Evolutionary conservation across 768 basidiomycete genomes (phyloP).

Genomic region (Collybiopsis confluens): DNA sequence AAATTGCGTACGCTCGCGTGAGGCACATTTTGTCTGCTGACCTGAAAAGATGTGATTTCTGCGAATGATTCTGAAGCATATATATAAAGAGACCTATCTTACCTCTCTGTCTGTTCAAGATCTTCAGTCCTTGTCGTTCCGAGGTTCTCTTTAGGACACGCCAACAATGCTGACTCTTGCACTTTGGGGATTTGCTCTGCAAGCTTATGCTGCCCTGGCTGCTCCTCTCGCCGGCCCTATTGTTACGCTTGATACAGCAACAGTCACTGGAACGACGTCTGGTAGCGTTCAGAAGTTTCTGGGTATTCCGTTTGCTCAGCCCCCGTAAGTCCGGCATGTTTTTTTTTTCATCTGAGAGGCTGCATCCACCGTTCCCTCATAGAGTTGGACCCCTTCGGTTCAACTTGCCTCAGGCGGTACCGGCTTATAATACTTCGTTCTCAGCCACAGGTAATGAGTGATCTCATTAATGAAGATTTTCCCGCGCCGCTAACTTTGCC

Average conservation of each 20-base stretch:
- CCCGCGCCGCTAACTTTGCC: too few relatives aligned
- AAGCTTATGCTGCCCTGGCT: not conserved
- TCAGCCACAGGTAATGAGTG: conserved; percentile 27
- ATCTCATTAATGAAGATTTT: too few relatives aligned
- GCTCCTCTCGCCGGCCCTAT: conserved; percentile 19
- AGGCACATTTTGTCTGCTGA: too few relatives aligned
- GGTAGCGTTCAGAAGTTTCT: conserved; percentile 35
- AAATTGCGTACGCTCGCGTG: too few relatives aligned
- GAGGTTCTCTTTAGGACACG: not conserved
- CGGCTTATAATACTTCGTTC: conserved; percentile 29
- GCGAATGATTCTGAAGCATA: too few relatives aligned
- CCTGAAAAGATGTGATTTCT: too few relatives aligned
- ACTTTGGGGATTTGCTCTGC: not conserved
- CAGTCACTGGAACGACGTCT: conserved; percentile 34
- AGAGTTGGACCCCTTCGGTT: conserved; percentile 37
- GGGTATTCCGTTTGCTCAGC: conserved; percentile 52
- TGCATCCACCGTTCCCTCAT: not conserved
- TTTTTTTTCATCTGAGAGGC: not conserved
- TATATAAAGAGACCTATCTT: too few relatives aligned
- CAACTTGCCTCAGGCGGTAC: conserved; percentile 34
- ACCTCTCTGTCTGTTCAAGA: too few relatives aligned
- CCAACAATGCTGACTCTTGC: not conserved
- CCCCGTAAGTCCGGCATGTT: conserved; percentile 36
- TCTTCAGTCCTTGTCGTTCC: too few relatives aligned
- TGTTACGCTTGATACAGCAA: conserved; percentile 38